Percentiles rank a stretch among this genome's conserved stretches.
phyloP scores from a whole-genome alignment of 371 early-diverging fungal genomes.

The Saksenaea oblongispora region DNA sequence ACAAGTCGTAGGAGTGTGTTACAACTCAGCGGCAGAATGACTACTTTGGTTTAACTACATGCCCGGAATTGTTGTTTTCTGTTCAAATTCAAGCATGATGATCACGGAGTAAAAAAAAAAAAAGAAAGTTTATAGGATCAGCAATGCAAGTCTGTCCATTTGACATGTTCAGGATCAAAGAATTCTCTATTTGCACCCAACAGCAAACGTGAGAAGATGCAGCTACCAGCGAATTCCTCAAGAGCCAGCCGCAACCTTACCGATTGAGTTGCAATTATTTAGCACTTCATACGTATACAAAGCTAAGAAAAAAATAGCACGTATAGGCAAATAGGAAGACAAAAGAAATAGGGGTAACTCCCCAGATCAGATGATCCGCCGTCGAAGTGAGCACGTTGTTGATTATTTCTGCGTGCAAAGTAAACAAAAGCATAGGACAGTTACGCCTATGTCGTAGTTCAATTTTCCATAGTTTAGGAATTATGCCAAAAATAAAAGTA shows the following conservation, averaged over 20 bases:
- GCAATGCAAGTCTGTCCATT: background rate
- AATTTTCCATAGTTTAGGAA: background rate
- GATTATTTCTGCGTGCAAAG: too few species aligned
- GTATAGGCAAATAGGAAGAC: too few species aligned
- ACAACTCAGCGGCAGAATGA: background rate
- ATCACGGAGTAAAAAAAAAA: background rate
- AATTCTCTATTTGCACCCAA: background rate
- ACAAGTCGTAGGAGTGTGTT: background rate
- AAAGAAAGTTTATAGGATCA: background rate
- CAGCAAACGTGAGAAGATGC: too few species aligned
- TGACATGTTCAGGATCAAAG: background rate
- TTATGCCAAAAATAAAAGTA: background rate
- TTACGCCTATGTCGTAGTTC: background rate
- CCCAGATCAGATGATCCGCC: too few species aligned
- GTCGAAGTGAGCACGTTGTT: too few species aligned
- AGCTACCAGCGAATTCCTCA: too few species aligned
- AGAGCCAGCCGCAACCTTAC: too few species aligned
- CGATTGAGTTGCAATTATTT: too few species aligned
- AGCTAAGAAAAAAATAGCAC: too few species aligned
- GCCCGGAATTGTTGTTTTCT: background rate
- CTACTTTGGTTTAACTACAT: background rate
- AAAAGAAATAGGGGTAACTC: too few species aligned
- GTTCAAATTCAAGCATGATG: background rate
- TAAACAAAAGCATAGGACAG: too few species aligned
- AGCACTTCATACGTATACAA: too few species aligned